A percentile compares a stretch with the other conserved stretches of the same genome.
These are phyloP conservation scores for Intubia oerlemansii DNA, from an alignment of 2,329 filamentous ascomycete species.

Conservation along the genomic window DNA sequence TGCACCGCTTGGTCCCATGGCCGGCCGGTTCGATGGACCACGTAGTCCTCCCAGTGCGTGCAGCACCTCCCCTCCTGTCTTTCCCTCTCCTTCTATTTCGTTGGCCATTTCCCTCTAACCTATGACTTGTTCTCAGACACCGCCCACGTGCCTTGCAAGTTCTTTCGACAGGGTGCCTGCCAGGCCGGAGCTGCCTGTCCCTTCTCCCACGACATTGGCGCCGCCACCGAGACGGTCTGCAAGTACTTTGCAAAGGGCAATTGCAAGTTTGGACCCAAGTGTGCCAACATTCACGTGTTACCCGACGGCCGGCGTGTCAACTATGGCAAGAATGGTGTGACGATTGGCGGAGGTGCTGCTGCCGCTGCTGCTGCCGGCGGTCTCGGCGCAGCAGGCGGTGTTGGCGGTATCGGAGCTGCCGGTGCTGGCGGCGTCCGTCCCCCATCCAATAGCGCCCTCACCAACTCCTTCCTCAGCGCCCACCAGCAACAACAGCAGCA, in stretches of 20 bases:
- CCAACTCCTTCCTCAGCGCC: constrained; percentile 42
- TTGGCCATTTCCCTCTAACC: no score
- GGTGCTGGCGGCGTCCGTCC: no score
- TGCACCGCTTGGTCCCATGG: no score
- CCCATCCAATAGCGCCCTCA: constrained; percentile 48
- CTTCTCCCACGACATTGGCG: constrained; percentile 82
- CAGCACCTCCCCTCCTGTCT: no score
- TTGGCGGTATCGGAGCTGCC: no score
- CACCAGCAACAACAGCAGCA: constrained; percentile 20
- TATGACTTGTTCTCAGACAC: no score
- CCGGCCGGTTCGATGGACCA: constrained; percentile 38
- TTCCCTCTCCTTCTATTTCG: constrained; percentile 1
- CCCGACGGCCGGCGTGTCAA: constrained; percentile 88
- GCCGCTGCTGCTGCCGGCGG: no score
- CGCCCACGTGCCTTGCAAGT: constrained; percentile 96
- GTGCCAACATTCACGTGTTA: constrained; percentile 86
- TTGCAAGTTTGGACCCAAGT: constrained; percentile 97
- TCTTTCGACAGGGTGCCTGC: constrained; percentile 90
- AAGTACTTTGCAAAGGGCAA: constrained; percentile 99
- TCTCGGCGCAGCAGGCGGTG: no score
- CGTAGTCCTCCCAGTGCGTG: constrained; percentile 42
- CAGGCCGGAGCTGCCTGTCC: constrained; percentile 92
- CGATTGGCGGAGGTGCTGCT: no score
- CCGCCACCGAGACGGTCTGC: constrained; percentile 72
- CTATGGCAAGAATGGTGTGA: constrained; percentile 48